Conservation (phyloP, 2,329 filamentous ascomycete genomes). For the Fusarium sp. region DNA sequence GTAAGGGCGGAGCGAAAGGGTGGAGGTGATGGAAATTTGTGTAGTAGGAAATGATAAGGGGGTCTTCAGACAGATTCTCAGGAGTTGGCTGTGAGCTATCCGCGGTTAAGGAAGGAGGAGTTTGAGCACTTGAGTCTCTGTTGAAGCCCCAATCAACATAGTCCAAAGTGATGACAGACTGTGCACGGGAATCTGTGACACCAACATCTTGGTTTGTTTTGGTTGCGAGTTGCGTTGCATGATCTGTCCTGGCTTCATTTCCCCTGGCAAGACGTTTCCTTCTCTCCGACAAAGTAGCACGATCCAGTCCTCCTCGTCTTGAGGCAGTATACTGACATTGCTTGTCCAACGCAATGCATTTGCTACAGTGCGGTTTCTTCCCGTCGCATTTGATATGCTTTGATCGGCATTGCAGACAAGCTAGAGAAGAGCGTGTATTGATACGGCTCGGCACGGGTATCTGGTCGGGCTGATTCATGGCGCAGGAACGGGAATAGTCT, state of each 20-base stretch:
- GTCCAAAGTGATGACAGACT: too few species aligned
- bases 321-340: conserved; percentile 66
- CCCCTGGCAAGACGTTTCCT: conserved; percentile 45
- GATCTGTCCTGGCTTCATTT: fast-evolving
- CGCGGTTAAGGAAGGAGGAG: background rate
- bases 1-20: conserved; percentile 48
- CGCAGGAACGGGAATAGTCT: background rate
- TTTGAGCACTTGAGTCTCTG: background rate
- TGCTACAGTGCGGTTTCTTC: conserved; percentile 60
- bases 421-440: conserved; percentile 52
- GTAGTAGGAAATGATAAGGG: conserved; percentile 54
- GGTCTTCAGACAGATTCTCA: conserved; percentile 30
- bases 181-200: background rate
- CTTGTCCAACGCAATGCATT: conserved; percentile 59
- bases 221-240: fast-evolving
- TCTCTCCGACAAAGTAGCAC: conserved; percentile 47
- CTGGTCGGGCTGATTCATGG: conserved; percentile 7
- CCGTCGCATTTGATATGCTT: conserved; percentile 68
- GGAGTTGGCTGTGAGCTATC: background rate
- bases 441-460: background rate
- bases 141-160: background rate
- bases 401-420: conserved; percentile 65
- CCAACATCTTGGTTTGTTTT: fast-evolving
- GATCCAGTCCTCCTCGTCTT: conserved; percentile 60
- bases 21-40: conserved; percentile 53